phyloP scores from a whole-genome alignment of 352 stramenopile species.

The Phytophthora idaei region DNA sequence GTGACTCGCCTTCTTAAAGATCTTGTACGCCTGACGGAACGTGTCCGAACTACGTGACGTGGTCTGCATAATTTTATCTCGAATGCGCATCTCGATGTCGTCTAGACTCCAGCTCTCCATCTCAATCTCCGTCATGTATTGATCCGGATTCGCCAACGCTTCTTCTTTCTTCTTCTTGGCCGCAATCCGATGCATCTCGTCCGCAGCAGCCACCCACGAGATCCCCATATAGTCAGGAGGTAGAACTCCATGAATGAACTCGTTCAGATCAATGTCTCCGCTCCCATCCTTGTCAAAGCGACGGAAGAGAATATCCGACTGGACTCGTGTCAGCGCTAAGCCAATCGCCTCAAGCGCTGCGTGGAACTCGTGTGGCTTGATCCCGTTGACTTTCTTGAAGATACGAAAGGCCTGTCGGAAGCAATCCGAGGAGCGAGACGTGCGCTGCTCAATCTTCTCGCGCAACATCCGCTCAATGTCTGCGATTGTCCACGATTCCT shows the following conservation, averaged over 20 bases:
- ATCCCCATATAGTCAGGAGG: slow-evolving; percentile 74
- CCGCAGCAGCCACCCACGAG: slow-evolving; percentile 78
- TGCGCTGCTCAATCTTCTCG: slow-evolving; percentile 85
- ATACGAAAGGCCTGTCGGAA: slow-evolving; percentile 83
- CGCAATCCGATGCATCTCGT: slow-evolving; percentile 71
- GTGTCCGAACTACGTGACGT: slow-evolving; percentile 82
- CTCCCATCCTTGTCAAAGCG: slow-evolving; percentile 77
- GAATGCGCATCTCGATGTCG: slow-evolving; percentile 77
- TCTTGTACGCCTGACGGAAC: slow-evolving; percentile 81
- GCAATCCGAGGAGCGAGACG: slow-evolving; percentile 76
- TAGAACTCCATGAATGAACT: slow-evolving; percentile 82
- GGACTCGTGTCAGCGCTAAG: slow-evolving; percentile 51
- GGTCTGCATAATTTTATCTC: slow-evolving; percentile 82
- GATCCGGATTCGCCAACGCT: slow-evolving; percentile 51
- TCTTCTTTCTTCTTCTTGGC: slow-evolving; percentile 58
- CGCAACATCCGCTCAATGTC: slow-evolving; percentile 85
- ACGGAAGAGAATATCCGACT: slow-evolving; percentile 68
- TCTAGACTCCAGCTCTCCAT: slow-evolving; percentile 80
- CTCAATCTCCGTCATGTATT: slow-evolving; percentile 80
- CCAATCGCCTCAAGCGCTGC: slow-evolving; percentile 60
- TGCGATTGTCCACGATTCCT: slow-evolving; percentile 72
- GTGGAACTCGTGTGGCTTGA: slow-evolving; percentile 76
- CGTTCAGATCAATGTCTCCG: slow-evolving; percentile 79
- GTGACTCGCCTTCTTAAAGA: slow-evolving; percentile 81
- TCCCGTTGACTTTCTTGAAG: slow-evolving; percentile 87